Conservation (phyloP, 768 basidiomycete species). For the Amanita pallidorosea region DNA sequence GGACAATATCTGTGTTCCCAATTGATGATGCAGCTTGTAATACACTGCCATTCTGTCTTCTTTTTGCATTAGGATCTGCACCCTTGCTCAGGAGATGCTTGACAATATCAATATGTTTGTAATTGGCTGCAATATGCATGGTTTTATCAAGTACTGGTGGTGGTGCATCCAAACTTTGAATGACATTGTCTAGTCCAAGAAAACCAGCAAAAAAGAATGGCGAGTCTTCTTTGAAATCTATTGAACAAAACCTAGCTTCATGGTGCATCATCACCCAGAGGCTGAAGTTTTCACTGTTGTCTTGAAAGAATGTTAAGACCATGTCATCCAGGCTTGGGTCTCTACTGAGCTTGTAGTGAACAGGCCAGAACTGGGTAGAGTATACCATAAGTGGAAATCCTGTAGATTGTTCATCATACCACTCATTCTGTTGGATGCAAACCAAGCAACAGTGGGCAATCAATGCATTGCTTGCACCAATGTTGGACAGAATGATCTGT, state of each 20-base stretch:
- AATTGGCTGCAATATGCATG: background rate
- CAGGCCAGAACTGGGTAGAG: background rate
- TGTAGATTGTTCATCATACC: background rate
- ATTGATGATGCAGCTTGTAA: background rate
- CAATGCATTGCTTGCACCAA: background rate
- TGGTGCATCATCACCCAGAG: background rate
- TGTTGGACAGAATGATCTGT: background rate
- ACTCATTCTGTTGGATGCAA: background rate
- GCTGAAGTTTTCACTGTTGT: background rate
- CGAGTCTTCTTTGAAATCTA: background rate
- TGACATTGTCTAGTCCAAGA: background rate
- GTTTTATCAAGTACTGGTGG: background rate
- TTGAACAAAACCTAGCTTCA: too few species aligned
- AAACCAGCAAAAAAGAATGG: background rate
- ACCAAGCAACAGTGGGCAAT: background rate
- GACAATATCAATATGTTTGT: background rate
- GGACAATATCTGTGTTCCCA: background rate
- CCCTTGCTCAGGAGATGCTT: background rate
- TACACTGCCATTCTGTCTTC: background rate
- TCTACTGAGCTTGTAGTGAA: background rate
- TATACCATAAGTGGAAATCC: background rate
- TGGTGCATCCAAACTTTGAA: background rate
- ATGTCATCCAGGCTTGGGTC: background rate
- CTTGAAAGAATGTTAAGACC: background rate
- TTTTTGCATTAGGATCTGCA: background rate